Evolutionary conservation across 2,329 filamentous ascomycete species (phyloP), one percentile per base, ranked within the genome.

Genomic region (Mollisia scopiformis): DNA sequence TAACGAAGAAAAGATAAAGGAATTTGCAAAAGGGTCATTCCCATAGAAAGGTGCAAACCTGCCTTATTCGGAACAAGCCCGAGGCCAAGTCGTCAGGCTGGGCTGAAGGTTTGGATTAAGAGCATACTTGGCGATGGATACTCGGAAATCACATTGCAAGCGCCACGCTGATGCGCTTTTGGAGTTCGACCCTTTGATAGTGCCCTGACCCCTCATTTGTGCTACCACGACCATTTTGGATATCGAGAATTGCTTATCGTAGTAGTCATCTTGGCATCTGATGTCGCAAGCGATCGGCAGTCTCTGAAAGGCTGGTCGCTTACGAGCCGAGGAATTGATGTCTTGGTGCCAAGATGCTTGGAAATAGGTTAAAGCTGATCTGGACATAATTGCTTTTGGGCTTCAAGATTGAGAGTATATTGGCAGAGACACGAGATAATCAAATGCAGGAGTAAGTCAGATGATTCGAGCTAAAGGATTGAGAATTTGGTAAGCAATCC

Each of bases 171-270:
- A 11, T 31, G 10, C 11, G 35, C 19, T 49, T 39, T n/a, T 49
- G n/a, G 47, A 58, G 30, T 49, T 49, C 10, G 28, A 31, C 28
- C 49, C 28, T 31, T 51, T 6, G 31, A 23, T 27, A 21, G 13
- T 47, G 43, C 28, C 28, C 33, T 47, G 39, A 62, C 51, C 31
- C 51, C 56, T 51, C 60, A 27, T 27, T 25, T 55, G 39, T n/a
- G 43, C n/a, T 31, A 10, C 21, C 33, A 21, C 19, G 23, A 41
- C 13, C 39, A 25, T 37, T 33, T 13, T 27, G 21, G 58, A 49
- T 51, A 55, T 57, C 49, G 19, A 33, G n/a, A 49, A 35, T 51
- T 58, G 54, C 61, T 63, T 63, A 63, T 63, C 61, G 35, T 43
- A 30, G 58, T 59, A 61, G 62, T 33, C 31, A 33, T 21, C 54